phyloP scores from a whole-genome alignment of 352 stramenopile species.

The Phytophthora pseudosyringae region DNA sequence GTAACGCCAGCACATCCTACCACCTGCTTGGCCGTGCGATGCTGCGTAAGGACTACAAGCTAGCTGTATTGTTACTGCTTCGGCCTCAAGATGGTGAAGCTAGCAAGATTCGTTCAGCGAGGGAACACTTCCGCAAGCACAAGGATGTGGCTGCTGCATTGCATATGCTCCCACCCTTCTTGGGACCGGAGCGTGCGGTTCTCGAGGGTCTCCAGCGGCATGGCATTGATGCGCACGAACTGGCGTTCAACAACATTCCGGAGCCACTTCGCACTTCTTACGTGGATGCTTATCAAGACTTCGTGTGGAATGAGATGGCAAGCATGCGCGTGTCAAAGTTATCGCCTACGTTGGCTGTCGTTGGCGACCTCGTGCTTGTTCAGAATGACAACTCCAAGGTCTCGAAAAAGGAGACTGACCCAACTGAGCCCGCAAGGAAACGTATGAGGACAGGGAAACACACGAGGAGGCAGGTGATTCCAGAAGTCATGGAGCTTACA shows the following conservation, averaged over 20 bases:
- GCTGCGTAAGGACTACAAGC: slow-evolving; percentile 94
- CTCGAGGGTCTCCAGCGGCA: slow-evolving; percentile 79
- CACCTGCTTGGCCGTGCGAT: slow-evolving; percentile 91
- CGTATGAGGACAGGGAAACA: slow-evolving; percentile 38
- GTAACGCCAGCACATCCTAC: slow-evolving; percentile 79
- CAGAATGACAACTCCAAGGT: slow-evolving; percentile 21
- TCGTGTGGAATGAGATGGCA: slow-evolving; percentile 96
- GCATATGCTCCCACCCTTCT: slow-evolving; percentile 79
- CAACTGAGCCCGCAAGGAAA: slow-evolving; percentile 39
- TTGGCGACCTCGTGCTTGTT: slow-evolving; percentile 91
- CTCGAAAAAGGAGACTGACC: slow-evolving; percentile 17
- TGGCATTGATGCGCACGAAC: slow-evolving; percentile 74
- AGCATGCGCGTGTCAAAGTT: slow-evolving; percentile 86
- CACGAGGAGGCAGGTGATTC: slow-evolving; percentile 17
- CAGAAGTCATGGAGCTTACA: slow-evolving; percentile 69
- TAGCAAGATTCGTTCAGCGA: slow-evolving; percentile 77
- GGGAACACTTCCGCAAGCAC: slow-evolving; percentile 84
- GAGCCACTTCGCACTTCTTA: slow-evolving; percentile 67
- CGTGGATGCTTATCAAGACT: slow-evolving; percentile 91
- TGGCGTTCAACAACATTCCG: slow-evolving; percentile 74
- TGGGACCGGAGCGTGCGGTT: slow-evolving; percentile 72
- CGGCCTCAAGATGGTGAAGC: slow-evolving; percentile 81
- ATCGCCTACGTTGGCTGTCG: slow-evolving; percentile 58
- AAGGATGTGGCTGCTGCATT: slow-evolving; percentile 81
- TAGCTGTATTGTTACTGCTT: slow-evolving; percentile 93